A percentile compares a stretch with the other conserved stretches of the same genome.
Evolutionary conservation across 768 basidiomycete genomes (phyloP).

Genomic region (Pulveroboletus sp.): DNA sequence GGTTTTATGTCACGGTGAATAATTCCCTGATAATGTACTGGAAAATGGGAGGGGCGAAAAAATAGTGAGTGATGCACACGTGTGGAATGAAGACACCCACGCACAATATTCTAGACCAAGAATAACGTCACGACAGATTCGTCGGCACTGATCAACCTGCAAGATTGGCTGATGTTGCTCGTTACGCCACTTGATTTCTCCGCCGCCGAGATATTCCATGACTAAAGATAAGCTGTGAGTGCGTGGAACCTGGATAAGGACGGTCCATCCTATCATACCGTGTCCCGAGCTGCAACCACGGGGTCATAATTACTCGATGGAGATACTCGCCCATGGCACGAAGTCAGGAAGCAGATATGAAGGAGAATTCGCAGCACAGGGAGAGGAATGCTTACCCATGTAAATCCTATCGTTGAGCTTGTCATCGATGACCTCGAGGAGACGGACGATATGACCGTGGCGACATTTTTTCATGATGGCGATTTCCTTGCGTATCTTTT

Average conservation of each 20-base stretch:
- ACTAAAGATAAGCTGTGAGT: slow-evolving; percentile 45
- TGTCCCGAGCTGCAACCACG: slow-evolving; percentile 30
- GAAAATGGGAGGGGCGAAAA: background rate
- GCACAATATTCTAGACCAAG: slow-evolving; percentile 92
- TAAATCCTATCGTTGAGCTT: slow-evolving; percentile 82
- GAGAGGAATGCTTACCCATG: slow-evolving; percentile 65
- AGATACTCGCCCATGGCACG: slow-evolving; percentile 28
- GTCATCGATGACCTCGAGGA: slow-evolving; percentile 95
- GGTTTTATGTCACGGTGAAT: slow-evolving; percentile 99
- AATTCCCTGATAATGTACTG: slow-evolving; percentile 96
- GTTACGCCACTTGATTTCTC: slow-evolving; percentile 89
- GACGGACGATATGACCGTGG: slow-evolving; percentile 83
- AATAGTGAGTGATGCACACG: slow-evolving; percentile 1
- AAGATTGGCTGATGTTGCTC: slow-evolving; percentile 64
- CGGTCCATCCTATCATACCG: slow-evolving; percentile 26
- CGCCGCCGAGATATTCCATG: slow-evolving; percentile 94
- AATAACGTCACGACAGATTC: slow-evolving; percentile 89
- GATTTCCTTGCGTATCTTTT: slow-evolving; percentile 88
- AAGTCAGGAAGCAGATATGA: slow-evolving; percentile 21
- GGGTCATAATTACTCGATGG: slow-evolving; percentile 30
- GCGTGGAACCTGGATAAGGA: slow-evolving; percentile 4
- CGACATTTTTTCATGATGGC: slow-evolving; percentile 98
- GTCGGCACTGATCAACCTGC: slow-evolving; percentile 74
- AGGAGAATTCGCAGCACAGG: slow-evolving; percentile 10
- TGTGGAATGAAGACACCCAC: slow-evolving; percentile 33